These are phyloP conservation scores for Ramaria sp. DNA, from an alignment of 768 basidiomycete species.

Conservation along the genomic window DNA sequence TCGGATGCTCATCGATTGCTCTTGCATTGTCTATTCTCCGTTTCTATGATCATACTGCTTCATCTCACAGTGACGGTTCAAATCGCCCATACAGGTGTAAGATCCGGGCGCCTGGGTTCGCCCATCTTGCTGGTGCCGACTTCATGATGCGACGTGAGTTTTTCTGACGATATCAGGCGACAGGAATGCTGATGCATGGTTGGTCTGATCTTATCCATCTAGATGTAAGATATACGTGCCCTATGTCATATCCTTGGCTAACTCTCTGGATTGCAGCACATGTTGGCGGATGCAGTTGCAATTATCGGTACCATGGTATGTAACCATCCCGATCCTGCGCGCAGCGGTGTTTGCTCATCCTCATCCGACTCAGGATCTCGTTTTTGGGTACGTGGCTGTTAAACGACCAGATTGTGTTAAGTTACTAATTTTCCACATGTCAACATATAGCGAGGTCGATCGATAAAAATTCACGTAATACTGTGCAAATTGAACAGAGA, in stretches of 20 bases:
- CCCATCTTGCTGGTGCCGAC: slow-evolving; percentile 90
- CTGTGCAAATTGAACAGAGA: not conserved
- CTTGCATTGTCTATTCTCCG: not conserved
- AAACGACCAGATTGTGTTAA: not conserved
- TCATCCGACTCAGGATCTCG: slow-evolving; percentile 50
- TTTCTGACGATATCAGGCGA: not conserved
- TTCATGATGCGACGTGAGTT: slow-evolving; percentile 93
- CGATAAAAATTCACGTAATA: slow-evolving; percentile 20
- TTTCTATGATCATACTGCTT: not conserved
- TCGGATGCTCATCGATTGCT: not conserved
- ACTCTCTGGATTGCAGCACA: slow-evolving; percentile 44
- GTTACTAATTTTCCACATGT: not conserved
- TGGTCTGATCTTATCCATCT: slow-evolving; percentile 8
- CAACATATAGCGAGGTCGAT: slow-evolving; percentile 32
- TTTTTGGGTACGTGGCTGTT: slow-evolving; percentile 69
- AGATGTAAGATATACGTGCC: slow-evolving; percentile 30
- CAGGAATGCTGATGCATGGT: no score
- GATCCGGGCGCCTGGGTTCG: slow-evolving; percentile 94
- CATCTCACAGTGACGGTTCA: slow-evolving; percentile 61
- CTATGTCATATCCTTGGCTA: slow-evolving; percentile 23
- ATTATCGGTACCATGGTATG: slow-evolving; percentile 96
- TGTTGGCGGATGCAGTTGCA: slow-evolving; percentile 89
- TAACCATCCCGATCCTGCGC: slow-evolving; percentile 10
- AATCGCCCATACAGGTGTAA: slow-evolving; percentile 96
- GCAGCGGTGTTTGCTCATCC: slow-evolving; percentile 7